Evolutionary conservation across 352 stramenopile genomes (phyloP), one percentile per base, ranked within the genome.

Genomic region (Chrysophaeum taylorii): DNA sequence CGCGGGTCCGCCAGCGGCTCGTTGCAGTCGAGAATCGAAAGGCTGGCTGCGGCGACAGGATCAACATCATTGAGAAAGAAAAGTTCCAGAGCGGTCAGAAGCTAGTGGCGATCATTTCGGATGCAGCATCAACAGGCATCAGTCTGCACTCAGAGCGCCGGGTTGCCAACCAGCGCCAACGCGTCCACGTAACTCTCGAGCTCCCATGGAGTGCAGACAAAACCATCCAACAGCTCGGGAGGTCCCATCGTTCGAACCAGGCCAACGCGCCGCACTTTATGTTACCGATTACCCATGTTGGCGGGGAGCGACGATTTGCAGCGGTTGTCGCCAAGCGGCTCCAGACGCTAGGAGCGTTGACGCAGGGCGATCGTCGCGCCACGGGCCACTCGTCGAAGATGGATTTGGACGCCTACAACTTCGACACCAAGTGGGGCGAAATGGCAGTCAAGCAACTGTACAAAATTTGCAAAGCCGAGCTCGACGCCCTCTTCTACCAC

Each of bases 151-250:
- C 80, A 0, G 52, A 63, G 27, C 31, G 73, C 43, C 60, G 75
- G 31, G 60, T 79, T 14, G 54, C 50, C n/a, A 81, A 82, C 61
- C 70, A 79, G 33, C 71, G 72, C 5, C 53, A 77, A 12, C 75
- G 81, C 21, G 71, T 86, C 2, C 81, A 86, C 74, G 81, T 86
- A 39, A 86, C 81, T 18, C 68, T 84, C 16, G 81, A 86, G 70
- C 64, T 75, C 25, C 75, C 80, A 12, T 85, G 81, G 81, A 41
- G 5, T 33, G 52, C 52, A 33, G 52, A 63, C 52, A 63, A 63
- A 23, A 33, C 52, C 5, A 63, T 63, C 52, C 52, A 63, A 33
- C 84, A 90, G 70, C 71, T 90, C 36, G 82, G 84, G 9, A 63
- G 82, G 33, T 77, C 76, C 25, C 82, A 89, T 66, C 67, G 82